Conservation (phyloP, 1,284 basidiomycete species). For the Amylostereum areolatum region DNA sequence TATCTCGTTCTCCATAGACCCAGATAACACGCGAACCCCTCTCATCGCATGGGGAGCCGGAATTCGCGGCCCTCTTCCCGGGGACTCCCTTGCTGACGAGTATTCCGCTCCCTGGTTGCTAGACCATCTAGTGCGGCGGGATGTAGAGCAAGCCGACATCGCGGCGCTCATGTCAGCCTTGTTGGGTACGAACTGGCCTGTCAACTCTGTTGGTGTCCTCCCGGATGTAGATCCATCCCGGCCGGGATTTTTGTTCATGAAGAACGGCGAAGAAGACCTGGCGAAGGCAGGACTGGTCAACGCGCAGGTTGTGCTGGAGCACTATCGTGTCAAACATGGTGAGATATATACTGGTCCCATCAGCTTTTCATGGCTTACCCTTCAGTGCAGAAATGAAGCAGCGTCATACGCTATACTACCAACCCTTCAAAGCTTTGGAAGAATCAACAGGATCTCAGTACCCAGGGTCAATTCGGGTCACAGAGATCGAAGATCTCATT, state of each 20-base stretch:
- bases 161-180: slow-evolving; percentile 74
- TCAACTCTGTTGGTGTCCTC: slow-evolving; percentile 71
- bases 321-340: slow-evolving; percentile 79
- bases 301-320: slow-evolving; percentile 71
- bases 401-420: slow-evolving; percentile 52
- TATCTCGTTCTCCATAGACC: slow-evolving; percentile 42
- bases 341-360: slow-evolving; percentile 9
- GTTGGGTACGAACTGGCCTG: slow-evolving; percentile 69
- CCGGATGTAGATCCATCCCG: slow-evolving; percentile 56
- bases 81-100: slow-evolving; percentile 40
- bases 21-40: slow-evolving; percentile 84
- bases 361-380: slow-evolving; percentile 1
- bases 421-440: slow-evolving; percentile 51
- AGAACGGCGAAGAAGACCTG: slow-evolving; percentile 30
- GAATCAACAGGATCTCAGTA: slow-evolving; percentile 1
- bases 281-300: slow-evolving; percentile 67
- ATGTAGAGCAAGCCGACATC: slow-evolving; percentile 84
- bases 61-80: slow-evolving; percentile 53
- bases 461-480: slow-evolving; percentile 25
- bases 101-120: slow-evolving; percentile 66
- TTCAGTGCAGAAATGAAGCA: slow-evolving; percentile 50
- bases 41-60: slow-evolving; percentile 84
- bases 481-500: slow-evolving; percentile 41
- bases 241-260: slow-evolving; percentile 47
- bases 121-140: slow-evolving; percentile 50